A percentile compares a stretch with the other conserved stretches of the same genome.
Conservation (phyloP, 176 grass and related monocot genomes). For the Olyra latifolia region DNA sequence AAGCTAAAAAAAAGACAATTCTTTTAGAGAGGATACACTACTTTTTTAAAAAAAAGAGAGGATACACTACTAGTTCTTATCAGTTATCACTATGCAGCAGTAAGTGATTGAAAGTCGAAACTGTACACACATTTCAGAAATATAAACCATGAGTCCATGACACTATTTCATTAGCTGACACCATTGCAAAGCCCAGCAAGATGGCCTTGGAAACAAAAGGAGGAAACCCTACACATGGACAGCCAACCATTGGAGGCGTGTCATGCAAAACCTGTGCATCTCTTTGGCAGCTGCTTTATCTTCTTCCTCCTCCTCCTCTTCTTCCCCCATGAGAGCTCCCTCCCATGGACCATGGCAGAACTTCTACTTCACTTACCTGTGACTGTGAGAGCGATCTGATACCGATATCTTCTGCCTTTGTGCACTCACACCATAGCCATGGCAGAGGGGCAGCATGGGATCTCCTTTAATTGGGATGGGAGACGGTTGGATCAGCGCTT, state of each 20-base stretch:
- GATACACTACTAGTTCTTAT: too few species aligned
- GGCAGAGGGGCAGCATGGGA: not conserved
- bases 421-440: not conserved
- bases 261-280: not conserved
- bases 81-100: too few species aligned
- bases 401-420: not conserved
- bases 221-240: not conserved
- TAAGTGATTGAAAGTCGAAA: not conserved
- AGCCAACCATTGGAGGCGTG: not conserved
- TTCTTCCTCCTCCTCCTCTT: not conserved
- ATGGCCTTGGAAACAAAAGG: not conserved
- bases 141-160: too few species aligned
- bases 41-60: too few species aligned
- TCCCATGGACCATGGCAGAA: not conserved
- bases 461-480: conserved; percentile 34
- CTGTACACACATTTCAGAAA: too few species aligned
- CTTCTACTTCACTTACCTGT: not conserved
- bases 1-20: not conserved
- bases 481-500: conserved; percentile 24
- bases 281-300: not conserved
- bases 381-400: not conserved
- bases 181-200: not conserved
- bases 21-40: not conserved
- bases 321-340: not conserved
- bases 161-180: too few species aligned